These are phyloP conservation scores for Coleophoma crateriformis DNA, from an alignment of 2,329 filamentous ascomycete species.

Conservation along the genomic window DNA sequence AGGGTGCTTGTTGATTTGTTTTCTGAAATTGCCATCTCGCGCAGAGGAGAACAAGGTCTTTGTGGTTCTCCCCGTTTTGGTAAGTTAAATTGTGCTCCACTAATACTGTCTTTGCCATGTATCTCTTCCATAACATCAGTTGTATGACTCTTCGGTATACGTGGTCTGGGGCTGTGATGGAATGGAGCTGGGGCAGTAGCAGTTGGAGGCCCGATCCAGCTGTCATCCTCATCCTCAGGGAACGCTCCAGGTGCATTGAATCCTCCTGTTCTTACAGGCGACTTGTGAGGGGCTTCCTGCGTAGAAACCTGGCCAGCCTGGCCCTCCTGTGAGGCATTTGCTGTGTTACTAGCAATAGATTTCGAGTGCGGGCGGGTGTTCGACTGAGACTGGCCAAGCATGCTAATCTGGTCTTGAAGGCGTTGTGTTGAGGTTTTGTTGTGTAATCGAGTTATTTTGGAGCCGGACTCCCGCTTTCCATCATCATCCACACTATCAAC, in stretches of 20 bases:
- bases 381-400: constrained; percentile 50
- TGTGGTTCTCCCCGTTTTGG: constrained; percentile 34
- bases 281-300: constrained; percentile 10
- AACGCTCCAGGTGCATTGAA: constrained; percentile 51
- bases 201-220: constrained; percentile 55
- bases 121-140: constrained; percentile 56
- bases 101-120: constrained; percentile 40
- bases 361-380: constrained; percentile 24
- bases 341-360: constrained; percentile 19
- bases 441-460: constrained; percentile 50
- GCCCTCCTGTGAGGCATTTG: constrained; percentile 10
- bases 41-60: constrained; percentile 21
- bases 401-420: constrained; percentile 86
- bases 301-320: constrained; percentile 10
- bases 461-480: constrained; percentile 32
- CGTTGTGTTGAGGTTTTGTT: constrained; percentile 92
- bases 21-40: constrained; percentile 20
- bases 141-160: constrained; percentile 54
- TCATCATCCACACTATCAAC: constrained; percentile 22
- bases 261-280: constrained; percentile 7
- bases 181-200: constrained; percentile 12
- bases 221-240: constrained; percentile 51
- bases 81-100: constrained; percentile 40
- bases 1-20: constrained; percentile 25
- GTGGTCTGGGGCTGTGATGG: constrained; percentile 41